Percentiles rank a stretch among this genome's conserved stretches.
These are phyloP conservation scores for Citrus inodora DNA, from an alignment of 345 rosid genomes.

Conservation along the genomic window DNA sequence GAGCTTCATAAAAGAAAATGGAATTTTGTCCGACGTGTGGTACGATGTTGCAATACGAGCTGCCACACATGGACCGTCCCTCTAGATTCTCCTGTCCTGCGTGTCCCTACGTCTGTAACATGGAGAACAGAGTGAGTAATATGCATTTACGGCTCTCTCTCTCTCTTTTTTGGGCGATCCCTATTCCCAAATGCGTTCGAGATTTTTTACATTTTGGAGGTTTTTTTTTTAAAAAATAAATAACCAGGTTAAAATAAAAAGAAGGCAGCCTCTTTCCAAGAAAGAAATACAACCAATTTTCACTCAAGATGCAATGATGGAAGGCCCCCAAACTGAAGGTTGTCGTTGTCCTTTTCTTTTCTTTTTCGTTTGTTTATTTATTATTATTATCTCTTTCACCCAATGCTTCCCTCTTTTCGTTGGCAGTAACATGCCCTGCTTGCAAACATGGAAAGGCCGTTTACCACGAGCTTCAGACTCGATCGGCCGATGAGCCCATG, in stretches of 20 bases:
- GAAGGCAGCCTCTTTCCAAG: slow-evolving; percentile 42
- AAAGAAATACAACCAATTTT: slow-evolving; percentile 55
- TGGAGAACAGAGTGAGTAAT: slow-evolving; percentile 35
- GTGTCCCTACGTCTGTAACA: slow-evolving; percentile 48
- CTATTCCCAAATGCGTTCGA: neutral
- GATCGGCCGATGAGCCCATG: slow-evolving; percentile 69
- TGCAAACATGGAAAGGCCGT: slow-evolving; percentile 53
- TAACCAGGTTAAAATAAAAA: slow-evolving; percentile 50
- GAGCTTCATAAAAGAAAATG: slow-evolving; percentile 23
- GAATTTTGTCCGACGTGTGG: slow-evolving; percentile 67
- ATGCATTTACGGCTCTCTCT: neutral
- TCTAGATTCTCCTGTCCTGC: slow-evolving; percentile 54
- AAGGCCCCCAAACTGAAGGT: slow-evolving; percentile 57
- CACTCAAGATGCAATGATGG: slow-evolving; percentile 47
- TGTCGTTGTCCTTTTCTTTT: neutral
- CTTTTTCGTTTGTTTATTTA: neutral
- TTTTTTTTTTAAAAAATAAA: neutral
- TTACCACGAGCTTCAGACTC: slow-evolving; percentile 55
- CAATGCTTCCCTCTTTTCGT: neutral
- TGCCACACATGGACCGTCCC: slow-evolving; percentile 32
- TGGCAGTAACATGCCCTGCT: slow-evolving; percentile 55
- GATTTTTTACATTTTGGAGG: neutral
- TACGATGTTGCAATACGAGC: slow-evolving; percentile 46
- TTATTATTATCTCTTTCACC: neutral
- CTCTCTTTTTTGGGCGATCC: neutral